A percentile compares a stretch with the other conserved stretches of the same genome.
Evolutionary conservation across 768 basidiomycete species (phyloP).

Genomic region (Suillus americanus): DNA sequence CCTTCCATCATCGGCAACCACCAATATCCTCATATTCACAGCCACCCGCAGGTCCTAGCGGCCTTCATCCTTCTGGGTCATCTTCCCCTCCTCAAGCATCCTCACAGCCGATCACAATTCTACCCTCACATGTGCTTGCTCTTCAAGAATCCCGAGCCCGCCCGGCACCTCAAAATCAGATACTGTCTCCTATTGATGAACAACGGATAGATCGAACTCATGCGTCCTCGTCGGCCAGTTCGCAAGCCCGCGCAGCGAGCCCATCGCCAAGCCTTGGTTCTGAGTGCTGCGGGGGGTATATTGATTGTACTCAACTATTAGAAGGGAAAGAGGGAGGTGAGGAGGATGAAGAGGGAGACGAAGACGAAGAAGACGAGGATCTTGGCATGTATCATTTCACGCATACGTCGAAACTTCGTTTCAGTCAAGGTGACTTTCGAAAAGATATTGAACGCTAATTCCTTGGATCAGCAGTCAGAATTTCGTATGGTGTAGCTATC

Average conservation of each 20-base stretch:
- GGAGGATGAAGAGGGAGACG: background rate
- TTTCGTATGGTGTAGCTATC: background rate
- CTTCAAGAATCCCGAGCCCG: background rate
- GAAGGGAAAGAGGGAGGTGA: constrained; percentile 22
- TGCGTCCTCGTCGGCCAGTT: background rate
- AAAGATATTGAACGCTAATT: background rate
- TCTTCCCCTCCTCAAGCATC: constrained; percentile 28
- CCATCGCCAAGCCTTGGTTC: constrained; percentile 31
- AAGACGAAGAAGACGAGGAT: background rate
- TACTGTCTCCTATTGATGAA: background rate
- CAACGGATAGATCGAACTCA: background rate
- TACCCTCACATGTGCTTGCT: background rate
- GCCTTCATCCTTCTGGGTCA: constrained; percentile 19
- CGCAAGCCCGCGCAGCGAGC: constrained; percentile 6
- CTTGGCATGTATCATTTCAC: background rate
- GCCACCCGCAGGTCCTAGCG: constrained; percentile 10
- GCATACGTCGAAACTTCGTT: background rate
- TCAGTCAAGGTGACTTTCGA: background rate
- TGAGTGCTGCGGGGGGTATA: constrained; percentile 51
- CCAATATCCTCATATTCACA: constrained; percentile 11
- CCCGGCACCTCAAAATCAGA: background rate
- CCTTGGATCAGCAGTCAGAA: background rate
- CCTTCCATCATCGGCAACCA: background rate
- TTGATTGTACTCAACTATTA: constrained; percentile 46
- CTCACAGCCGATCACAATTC: constrained; percentile 3